A percentile compares a stretch with the other conserved stretches of the same genome.
These are phyloP conservation scores for Heliamphora pulchella DNA, from an alignment of 179 eudicot species.

Conservation along the genomic window DNA sequence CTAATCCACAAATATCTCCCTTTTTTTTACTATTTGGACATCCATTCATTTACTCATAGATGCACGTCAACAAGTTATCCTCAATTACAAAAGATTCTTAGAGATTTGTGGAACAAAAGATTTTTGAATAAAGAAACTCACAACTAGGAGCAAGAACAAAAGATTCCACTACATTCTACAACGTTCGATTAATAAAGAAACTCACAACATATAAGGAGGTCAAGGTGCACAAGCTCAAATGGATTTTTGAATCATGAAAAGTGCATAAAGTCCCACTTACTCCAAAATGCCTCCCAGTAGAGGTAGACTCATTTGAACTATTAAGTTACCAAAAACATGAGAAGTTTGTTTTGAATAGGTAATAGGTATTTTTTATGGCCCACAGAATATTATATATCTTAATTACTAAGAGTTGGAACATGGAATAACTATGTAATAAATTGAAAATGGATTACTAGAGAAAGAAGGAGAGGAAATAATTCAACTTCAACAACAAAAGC, in stretches of 20 bases:
- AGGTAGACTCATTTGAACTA: not conserved
- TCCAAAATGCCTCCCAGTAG: not conserved
- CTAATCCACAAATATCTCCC: no score
- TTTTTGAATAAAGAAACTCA: no score
- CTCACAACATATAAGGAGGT: not conserved
- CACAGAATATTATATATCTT: not conserved
- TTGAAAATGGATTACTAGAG: not conserved
- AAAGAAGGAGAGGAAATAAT: not conserved
- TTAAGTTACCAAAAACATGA: not conserved
- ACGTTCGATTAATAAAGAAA: not conserved
- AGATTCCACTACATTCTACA: not conserved
- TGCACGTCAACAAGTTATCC: no score
- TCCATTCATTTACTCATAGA: no score
- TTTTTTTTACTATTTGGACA: no score
- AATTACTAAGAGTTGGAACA: not conserved
- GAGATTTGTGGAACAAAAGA: no score
- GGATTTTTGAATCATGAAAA: not conserved
- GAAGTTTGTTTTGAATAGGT: not conserved
- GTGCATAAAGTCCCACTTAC: not conserved
- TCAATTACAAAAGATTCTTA: no score
- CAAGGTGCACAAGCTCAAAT: not conserved
- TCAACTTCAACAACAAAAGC: not conserved
- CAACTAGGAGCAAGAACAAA: not conserved
- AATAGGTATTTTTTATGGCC: not conserved
- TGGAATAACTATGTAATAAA: not conserved